Base-by-base conservation (phyloP, 352 stramenopile species). In the Pythium inflatum region DNA sequence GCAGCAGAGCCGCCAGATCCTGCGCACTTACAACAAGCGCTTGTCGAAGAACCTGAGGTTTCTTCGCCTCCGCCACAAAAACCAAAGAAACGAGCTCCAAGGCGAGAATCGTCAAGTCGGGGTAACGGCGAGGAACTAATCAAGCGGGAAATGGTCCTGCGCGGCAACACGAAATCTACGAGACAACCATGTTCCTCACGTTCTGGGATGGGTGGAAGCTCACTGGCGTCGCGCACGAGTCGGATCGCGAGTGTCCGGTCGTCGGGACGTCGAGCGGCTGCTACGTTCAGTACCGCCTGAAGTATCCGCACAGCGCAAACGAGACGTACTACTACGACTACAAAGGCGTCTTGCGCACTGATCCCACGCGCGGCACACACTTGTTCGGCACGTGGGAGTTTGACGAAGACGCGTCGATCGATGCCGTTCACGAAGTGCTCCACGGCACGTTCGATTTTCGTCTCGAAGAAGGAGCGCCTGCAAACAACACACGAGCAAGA, bases 291-390 rank as follows among this genome's bases (percentile, higher is more conserved):
- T 59, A 59, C 22, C 60, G 60, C 1, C n/a, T n/a, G 34, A 41
- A 41, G 34, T 41, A 41, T 41, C 34, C 46, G 14, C 46, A 59
- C 34, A 61, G n/a, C 16, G 9, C 24, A 7, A 61, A 51, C 49
- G 36, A 25, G 34, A 68, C 49, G 25, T 55, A 60, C 27, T 53
- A 55, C 24, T 68, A 61, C 49, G 48, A 68, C 11, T 68, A 68
- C 27, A 11, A 61, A 55, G 61, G 61, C 61, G 27, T 31, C 1
- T 18, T 68, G 3, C 50, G 49, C 1, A 33, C 41, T 5, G 49
- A 55, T 27, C 14, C 22, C 11, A 25, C 38, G 1, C 40, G 57
- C 18, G 24, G 22, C 20, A 13, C 30, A 24, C n/a, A 43, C 12
- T n/a, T 66, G 1, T 6, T 56, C 2, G 58, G 58, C 1, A 33